Percentiles rank a stretch among this genome's conserved stretches.
These are phyloP conservation scores for Microcyclosporella mali DNA, from an alignment of 2,329 filamentous ascomycete species.

Conservation along the genomic window DNA sequence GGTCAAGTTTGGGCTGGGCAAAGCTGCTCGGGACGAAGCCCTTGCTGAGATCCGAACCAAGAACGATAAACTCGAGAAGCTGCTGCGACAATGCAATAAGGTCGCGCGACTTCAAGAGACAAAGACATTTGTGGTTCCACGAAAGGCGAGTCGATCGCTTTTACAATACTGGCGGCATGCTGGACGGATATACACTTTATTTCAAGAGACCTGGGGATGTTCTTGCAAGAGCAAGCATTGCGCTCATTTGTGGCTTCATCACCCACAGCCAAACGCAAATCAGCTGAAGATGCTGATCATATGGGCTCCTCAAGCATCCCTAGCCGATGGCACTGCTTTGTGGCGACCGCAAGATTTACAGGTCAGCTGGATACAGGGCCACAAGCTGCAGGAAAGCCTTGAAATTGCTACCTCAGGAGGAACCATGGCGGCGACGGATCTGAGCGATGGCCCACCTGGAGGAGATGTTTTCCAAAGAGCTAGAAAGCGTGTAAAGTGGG, in stretches of 20 bases:
- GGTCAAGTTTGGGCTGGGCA: conserved; percentile 6
- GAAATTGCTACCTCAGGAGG: too few species aligned
- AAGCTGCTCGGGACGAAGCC: neutral
- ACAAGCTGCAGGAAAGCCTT: too few species aligned
- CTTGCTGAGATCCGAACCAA: conserved; percentile 1
- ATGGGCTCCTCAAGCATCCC: neutral
- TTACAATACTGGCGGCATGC: conserved; percentile 13
- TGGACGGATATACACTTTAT: conserved; percentile 6
- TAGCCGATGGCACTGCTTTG: neutral
- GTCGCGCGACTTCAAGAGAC: neutral
- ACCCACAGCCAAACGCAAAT: neutral
- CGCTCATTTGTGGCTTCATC: conserved; percentile 10
- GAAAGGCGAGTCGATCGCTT: conserved; percentile 1
- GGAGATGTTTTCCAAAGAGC: too few species aligned
- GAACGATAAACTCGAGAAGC: conserved; percentile 5
- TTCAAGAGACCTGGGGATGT: conserved; percentile 5
- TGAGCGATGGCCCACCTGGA: too few species aligned
- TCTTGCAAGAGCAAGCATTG: conserved; percentile 6
- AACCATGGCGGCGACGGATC: too few species aligned
- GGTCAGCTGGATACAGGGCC: conserved; percentile 4
- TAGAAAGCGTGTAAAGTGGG: too few species aligned
- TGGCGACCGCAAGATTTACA: conserved; percentile 5
- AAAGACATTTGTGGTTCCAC: neutral
- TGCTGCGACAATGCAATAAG: conserved; percentile 3
- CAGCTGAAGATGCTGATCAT: conserved; percentile 7